Conservation (phyloP, 345 rosid species). For the Gossypium rotundifolium region DNA sequence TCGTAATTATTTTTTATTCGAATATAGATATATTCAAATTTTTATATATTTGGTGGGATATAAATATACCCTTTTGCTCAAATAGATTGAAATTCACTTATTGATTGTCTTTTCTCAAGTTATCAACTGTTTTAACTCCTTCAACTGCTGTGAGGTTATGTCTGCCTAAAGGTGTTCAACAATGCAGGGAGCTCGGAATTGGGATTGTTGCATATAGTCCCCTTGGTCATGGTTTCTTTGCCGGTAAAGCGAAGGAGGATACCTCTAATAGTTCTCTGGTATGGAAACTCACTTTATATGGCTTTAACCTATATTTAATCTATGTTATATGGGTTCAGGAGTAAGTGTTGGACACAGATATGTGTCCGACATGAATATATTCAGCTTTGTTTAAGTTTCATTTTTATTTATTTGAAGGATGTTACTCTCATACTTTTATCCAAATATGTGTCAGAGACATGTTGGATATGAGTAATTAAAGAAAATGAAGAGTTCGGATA, state of each 20-base stretch:
- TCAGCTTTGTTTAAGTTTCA: no score
- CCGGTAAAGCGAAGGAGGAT: slow-evolving; percentile 33
- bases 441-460: no score
- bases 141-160: not conserved
- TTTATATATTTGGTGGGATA: no score
- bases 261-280: slow-evolving; percentile 29
- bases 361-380: no score
- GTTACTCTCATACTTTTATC: no score
- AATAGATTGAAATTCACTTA: no score
- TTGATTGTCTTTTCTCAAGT: not conserved
- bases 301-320: not conserved
- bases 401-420: no score
- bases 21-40: not conserved
- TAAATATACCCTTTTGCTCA: no score
- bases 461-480: no score
- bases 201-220: slow-evolving; percentile 51
- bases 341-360: no score
- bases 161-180: not conserved
- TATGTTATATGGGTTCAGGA: no score
- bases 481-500: no score
- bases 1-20: not conserved
- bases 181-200: slow-evolving; percentile 43
- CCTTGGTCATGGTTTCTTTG: slow-evolving; percentile 49
- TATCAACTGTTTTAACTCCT: not conserved
- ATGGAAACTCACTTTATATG: not conserved